phyloP scores from a whole-genome alignment of 148 eudicot species.

The Fagopyrum homotropicum region DNA sequence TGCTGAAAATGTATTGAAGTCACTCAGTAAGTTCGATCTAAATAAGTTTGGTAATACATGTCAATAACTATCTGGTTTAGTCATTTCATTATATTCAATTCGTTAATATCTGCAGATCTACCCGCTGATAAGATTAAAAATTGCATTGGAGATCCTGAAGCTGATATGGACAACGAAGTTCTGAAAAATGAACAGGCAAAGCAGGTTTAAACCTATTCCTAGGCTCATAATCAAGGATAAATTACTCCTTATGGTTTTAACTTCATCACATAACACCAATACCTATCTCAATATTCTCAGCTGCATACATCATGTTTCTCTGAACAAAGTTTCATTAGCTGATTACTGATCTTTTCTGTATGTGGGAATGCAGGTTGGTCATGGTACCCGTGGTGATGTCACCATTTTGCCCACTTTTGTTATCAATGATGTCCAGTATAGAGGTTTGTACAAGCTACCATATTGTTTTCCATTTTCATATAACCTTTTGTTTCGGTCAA shows the following conservation, averaged over 20 bases:
- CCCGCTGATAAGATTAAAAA: conserved; percentile 59
- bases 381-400: conserved; percentile 86
- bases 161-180: conserved; percentile 76
- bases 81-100: conserved; percentile 6
- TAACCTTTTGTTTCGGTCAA: background rate
- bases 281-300: background rate
- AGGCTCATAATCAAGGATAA: background rate
- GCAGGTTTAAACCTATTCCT: conserved; percentile 40
- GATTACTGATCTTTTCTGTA: background rate
- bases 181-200: conserved; percentile 76
- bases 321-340: background rate
- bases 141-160: conserved; percentile 83
- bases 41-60: background rate
- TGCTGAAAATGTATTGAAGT: conserved; percentile 65
- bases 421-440: conserved; percentile 71
- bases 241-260: background rate
- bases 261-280: background rate
- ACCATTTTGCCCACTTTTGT: conserved; percentile 92
- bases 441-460: conserved; percentile 48
- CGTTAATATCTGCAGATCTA: conserved; percentile 35
- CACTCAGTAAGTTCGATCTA: conserved; percentile 47
- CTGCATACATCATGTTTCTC: background rate
- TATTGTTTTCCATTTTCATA: background rate
- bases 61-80: background rate
- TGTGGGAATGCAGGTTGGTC: conserved; percentile 55